Conservation (phyloP, 306 rosid genomes). For the Fragaria vesca region DNA sequence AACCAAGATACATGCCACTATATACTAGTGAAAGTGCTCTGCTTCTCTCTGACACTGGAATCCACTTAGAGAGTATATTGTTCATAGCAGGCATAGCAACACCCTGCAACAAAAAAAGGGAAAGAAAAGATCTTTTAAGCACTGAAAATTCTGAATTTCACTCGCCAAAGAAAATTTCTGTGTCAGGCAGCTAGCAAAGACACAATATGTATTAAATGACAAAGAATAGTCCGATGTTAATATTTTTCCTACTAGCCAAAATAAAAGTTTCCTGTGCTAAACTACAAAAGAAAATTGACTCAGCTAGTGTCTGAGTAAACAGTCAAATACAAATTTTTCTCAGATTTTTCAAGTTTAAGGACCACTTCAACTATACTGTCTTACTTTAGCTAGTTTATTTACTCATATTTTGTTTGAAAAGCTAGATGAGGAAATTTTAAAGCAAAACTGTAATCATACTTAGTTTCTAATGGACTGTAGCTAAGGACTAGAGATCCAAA, state of each 20-base stretch:
- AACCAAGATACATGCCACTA: slow-evolving; percentile 99
- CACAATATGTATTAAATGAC: not conserved
- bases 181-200: not conserved
- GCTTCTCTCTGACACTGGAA: slow-evolving; percentile 98
- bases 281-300: not conserved
- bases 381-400: not conserved
- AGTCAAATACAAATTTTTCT: not conserved
- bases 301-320: not conserved
- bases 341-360: slow-evolving; percentile 3
- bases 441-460: not conserved
- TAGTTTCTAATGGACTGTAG: not conserved
- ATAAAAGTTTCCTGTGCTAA: not conserved
- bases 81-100: slow-evolving; percentile 99
- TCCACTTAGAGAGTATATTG: slow-evolving; percentile 88
- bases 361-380: too few relatives aligned
- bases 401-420: not conserved
- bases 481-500: slow-evolving; percentile 17
- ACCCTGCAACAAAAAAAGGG: slow-evolving; percentile 56
- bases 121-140: not conserved
- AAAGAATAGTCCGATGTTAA: not conserved
- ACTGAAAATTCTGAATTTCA: not conserved
- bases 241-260: not conserved
- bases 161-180: not conserved
- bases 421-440: not conserved
- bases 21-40: slow-evolving; percentile 92